phyloP scores from a whole-genome alignment of 1,284 basidiomycete genomes.

The Apiotrichum siamense region DNA sequence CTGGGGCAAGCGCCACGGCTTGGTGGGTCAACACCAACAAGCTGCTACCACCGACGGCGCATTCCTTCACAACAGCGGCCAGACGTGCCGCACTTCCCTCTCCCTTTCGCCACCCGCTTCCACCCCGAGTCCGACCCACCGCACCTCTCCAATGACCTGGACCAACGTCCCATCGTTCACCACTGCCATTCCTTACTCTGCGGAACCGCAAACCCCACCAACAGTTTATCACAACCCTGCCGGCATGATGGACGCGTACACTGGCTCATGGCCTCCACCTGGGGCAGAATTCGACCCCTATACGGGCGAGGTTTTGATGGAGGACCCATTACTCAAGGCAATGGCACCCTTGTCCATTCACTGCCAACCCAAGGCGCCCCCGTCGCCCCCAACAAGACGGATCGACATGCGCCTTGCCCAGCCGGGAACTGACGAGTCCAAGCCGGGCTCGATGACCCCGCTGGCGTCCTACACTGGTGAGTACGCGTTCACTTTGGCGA shows the following conservation, averaged over 20 bases:
- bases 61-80: background rate
- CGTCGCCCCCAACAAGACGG: slow-evolving; percentile 14
- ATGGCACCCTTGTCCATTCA: slow-evolving; percentile 15
- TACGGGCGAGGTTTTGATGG: background rate
- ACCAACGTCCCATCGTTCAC: background rate
- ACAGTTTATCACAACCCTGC: background rate
- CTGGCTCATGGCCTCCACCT: background rate
- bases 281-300: background rate
- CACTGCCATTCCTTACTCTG: slow-evolving; percentile 2
- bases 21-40: slow-evolving; percentile 11
- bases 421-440: slow-evolving; percentile 30
- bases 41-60: background rate
- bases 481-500: slow-evolving; percentile 6
- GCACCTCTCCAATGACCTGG: slow-evolving; percentile 19
- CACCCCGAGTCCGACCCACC: slow-evolving; percentile 10
- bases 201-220: slow-evolving; percentile 16
- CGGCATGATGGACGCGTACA: slow-evolving; percentile 12
- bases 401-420: slow-evolving; percentile 41
- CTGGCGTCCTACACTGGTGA: slow-evolving; percentile 39
- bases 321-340: slow-evolving; percentile 15
- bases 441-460: slow-evolving; percentile 35
- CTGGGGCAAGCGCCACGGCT: slow-evolving; percentile 14
- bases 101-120: slow-evolving; percentile 16
- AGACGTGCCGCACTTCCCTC: slow-evolving; percentile 11
- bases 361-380: background rate